Percentiles rank a stretch among this genome's conserved stretches.
Evolutionary conservation across 2,329 filamentous ascomycete species (phyloP).

Genomic region (Ilyonectria sp.): DNA sequence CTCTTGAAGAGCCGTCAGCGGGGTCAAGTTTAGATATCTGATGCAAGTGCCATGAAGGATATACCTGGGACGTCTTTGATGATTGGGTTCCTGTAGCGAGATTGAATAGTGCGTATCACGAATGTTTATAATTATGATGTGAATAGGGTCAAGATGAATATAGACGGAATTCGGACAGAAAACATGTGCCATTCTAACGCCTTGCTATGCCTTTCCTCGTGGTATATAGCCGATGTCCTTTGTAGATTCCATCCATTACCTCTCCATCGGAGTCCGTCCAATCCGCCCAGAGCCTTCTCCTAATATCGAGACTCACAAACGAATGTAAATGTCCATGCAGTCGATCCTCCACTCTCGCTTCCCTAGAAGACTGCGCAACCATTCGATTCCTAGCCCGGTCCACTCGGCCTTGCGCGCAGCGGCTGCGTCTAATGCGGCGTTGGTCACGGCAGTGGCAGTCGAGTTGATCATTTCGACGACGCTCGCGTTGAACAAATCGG

Average conservation of each 20-base stretch:
- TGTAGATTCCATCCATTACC: slow-evolving; percentile 11
- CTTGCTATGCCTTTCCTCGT: slow-evolving; percentile 18
- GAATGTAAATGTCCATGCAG: slow-evolving; percentile 89
- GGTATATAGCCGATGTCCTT: slow-evolving; percentile 15
- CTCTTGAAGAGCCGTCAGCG: slow-evolving; percentile 8
- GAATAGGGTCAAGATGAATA: slow-evolving; percentile 20
- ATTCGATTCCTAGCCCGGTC: slow-evolving; percentile 86
- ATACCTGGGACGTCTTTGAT: slow-evolving; percentile 47
- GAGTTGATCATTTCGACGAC: slow-evolving; percentile 74
- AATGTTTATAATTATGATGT: slow-evolving; percentile 42
- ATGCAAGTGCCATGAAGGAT: slow-evolving; percentile 48
- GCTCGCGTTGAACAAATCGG: slow-evolving; percentile 62
- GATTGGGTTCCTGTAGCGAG: slow-evolving; percentile 38
- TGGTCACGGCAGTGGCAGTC: slow-evolving; percentile 77
- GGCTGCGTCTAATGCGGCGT: slow-evolving; percentile 76
- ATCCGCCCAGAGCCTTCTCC: neutral
- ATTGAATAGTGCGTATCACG: slow-evolving; percentile 39
- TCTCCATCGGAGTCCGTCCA: neutral
- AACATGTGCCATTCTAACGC: slow-evolving; percentile 24
- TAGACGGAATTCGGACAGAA: slow-evolving; percentile 10
- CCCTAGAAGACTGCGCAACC: slow-evolving; percentile 86
- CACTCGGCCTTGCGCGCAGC: slow-evolving; percentile 73
- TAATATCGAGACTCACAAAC: slow-evolving; percentile 67
- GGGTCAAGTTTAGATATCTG: slow-evolving; percentile 38
- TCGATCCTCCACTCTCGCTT: slow-evolving; percentile 91